Conservation (phyloP, 2,329 filamentous ascomycete genomes). For the Hymenoscyphus infarciens region DNA sequence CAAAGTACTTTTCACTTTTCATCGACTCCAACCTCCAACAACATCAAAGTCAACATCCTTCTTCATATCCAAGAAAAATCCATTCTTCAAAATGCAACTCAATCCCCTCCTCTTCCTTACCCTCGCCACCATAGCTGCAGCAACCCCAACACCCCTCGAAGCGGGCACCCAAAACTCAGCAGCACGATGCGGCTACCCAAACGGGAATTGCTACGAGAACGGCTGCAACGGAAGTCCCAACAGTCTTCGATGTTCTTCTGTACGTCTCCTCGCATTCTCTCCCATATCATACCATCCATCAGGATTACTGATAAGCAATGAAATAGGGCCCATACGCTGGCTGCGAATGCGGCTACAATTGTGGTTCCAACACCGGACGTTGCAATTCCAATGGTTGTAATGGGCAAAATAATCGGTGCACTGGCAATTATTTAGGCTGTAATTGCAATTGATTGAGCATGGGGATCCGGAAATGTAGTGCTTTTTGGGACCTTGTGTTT, state of each 20-base stretch:
- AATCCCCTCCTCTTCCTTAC: neutral
- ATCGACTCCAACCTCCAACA: neutral
- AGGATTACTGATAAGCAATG: neutral
- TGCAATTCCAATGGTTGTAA: neutral
- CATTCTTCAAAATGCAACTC: neutral
- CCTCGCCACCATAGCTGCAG: neutral
- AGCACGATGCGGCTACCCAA: neutral
- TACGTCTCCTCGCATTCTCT: neutral
- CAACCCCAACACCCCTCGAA: neutral
- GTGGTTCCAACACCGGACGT: neutral
- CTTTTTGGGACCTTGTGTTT: neutral
- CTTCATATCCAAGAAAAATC: no score
- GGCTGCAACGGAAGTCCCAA: neutral
- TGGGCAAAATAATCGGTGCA: neutral
- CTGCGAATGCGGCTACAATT: neutral
- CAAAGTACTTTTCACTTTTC: no score
- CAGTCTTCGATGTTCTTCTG: neutral
- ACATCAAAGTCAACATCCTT: neutral
- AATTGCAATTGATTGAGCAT: neutral
- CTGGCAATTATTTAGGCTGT: neutral
- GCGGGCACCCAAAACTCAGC: neutral
- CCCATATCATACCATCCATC: no score
- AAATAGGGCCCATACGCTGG: neutral
- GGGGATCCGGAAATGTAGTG: neutral
- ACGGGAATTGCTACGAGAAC: conserved; percentile 5